Evolutionary conservation across 2,329 filamentous ascomycete genomes (phyloP).

Genomic region (Colletotrichum aenigma): DNA sequence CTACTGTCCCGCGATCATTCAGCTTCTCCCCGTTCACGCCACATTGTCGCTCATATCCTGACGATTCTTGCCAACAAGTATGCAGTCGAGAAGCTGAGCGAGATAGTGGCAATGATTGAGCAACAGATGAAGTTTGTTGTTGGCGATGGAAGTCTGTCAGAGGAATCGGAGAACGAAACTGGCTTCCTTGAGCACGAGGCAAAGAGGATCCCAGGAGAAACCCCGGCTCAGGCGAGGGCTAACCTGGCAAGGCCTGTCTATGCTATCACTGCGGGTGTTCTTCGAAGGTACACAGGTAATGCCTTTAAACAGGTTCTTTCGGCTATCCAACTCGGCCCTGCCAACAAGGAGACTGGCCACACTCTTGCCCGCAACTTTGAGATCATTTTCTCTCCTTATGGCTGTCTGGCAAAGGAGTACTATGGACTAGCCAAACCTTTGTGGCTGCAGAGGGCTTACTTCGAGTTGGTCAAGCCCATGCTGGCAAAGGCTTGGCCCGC

Average conservation of each 20-base stretch:
- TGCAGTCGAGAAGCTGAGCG: constrained; percentile 35
- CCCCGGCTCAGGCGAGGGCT: neutral
- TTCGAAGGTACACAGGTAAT: constrained; percentile 41
- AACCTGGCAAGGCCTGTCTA: constrained; percentile 27
- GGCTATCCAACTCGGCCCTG: constrained; percentile 27
- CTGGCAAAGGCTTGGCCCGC: constrained; percentile 44
- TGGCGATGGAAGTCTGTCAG: constrained; percentile 13
- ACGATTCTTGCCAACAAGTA: constrained; percentile 50
- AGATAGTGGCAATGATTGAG: constrained; percentile 23
- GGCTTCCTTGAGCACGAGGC: constrained; percentile 8
- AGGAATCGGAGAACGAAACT: neutral
- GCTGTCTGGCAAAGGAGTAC: constrained; percentile 41
- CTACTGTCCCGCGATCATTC: constrained; percentile 18
- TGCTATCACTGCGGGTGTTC: constrained; percentile 40
- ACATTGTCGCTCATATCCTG: constrained; percentile 37
- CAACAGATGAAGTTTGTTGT: constrained; percentile 19
- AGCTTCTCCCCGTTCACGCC: constrained; percentile 25
- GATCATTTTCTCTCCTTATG: constrained; percentile 43
- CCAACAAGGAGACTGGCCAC: constrained; percentile 36
- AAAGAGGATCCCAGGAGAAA: neutral
- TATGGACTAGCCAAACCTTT: constrained; percentile 47
- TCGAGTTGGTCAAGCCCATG: constrained; percentile 49
- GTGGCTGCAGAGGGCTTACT: constrained; percentile 55
- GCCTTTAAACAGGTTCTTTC: constrained; percentile 38
- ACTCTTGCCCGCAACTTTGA: constrained; percentile 47